A percentile compares a stretch with the other conserved stretches of the same genome.
Conservation (phyloP, 768 basidiomycete genomes). For the Mycena floridula region DNA sequence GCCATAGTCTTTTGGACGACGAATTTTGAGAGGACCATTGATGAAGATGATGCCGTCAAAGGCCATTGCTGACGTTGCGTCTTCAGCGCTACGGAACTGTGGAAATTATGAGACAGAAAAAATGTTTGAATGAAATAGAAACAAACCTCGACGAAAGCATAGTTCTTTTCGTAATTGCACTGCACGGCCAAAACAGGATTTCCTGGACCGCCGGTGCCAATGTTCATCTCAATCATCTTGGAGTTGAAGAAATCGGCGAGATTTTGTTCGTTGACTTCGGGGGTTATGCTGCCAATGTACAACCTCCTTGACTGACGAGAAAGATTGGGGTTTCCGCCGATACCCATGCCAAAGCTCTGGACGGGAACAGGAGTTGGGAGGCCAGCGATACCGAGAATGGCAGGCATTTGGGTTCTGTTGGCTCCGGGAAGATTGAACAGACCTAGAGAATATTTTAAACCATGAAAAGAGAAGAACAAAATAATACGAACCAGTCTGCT, state of each 20-base stretch:
- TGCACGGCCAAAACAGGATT: conserved; percentile 92
- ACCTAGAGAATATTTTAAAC: conserved; percentile 40
- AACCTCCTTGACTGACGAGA: conserved; percentile 91
- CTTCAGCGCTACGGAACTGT: conserved; percentile 97
- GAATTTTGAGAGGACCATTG: conserved; percentile 93
- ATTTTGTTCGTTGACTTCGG: conserved; percentile 90
- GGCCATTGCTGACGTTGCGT: conserved; percentile 94
- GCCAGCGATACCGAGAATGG: conserved; percentile 76
- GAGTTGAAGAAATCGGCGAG: conserved; percentile 91
- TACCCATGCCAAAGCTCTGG: conserved; percentile 81
- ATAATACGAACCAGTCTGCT: conserved; percentile 75
- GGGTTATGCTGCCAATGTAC: conserved; percentile 95
- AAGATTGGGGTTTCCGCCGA: conserved; percentile 81
- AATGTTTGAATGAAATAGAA: not conserved
- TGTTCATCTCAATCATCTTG: conserved; percentile 90
- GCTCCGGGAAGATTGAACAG: conserved; percentile 95
- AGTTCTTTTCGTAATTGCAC: conserved; percentile 98
- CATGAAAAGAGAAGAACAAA: not conserved
- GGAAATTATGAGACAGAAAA: conserved; percentile 6
- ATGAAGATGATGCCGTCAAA: conserved; percentile 97
- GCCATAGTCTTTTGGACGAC: conserved; percentile 95
- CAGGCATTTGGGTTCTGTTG: conserved; percentile 82
- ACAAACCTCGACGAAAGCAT: conserved; percentile 94
- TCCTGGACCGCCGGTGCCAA: conserved; percentile 78
- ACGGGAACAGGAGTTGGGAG: conserved; percentile 81